phyloP scores from a whole-genome alignment of 2,329 filamentous ascomycete species.

The Metarhizium humberi region DNA sequence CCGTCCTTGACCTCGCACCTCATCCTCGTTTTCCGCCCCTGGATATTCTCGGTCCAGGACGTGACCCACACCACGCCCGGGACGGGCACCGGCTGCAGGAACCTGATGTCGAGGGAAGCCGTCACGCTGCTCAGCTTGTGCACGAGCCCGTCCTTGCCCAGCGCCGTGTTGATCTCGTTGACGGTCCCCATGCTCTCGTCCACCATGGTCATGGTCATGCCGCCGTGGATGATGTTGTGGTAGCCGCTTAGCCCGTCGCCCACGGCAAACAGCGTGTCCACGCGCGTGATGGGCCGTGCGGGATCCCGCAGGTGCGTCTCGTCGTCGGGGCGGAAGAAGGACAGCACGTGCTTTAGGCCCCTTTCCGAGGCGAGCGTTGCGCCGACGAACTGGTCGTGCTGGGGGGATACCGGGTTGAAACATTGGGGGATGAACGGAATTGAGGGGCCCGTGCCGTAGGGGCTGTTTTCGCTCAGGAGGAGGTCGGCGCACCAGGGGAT shows the following conservation, averaged over 20 bases:
- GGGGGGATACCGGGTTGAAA: constrained; percentile 18
- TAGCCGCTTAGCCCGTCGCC: constrained; percentile 25
- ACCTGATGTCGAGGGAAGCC: constrained; percentile 24
- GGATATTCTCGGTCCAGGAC: constrained; percentile 20
- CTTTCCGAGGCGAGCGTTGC: constrained; percentile 18
- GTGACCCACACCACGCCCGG: constrained; percentile 21
- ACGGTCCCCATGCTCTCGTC: constrained; percentile 28
- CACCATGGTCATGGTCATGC: constrained; percentile 23
- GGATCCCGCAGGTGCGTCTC: constrained; percentile 14
- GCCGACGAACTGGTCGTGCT: constrained; percentile 26
- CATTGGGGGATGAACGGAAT: constrained; percentile 25
- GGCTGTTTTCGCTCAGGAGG: constrained; percentile 11
- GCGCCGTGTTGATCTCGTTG: constrained; percentile 24
- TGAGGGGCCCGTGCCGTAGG: constrained; percentile 8
- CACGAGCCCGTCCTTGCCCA: constrained; percentile 19
- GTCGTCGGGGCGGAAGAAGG: constrained; percentile 21
- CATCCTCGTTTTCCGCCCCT: constrained; percentile 24
- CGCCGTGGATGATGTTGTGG: constrained; percentile 25
- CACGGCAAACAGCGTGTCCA: constrained; percentile 22
- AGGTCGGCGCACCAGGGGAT: constrained; percentile 26
- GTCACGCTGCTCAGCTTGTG: constrained; percentile 23
- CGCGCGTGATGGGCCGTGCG: constrained; percentile 16
- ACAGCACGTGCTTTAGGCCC: constrained; percentile 23
- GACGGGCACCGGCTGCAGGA: constrained; percentile 20
- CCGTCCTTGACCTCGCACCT: constrained; percentile 20